Base-by-base conservation (phyloP, 768 basidiomycete genomes). In the Fomitopsis pulvina region DNA sequence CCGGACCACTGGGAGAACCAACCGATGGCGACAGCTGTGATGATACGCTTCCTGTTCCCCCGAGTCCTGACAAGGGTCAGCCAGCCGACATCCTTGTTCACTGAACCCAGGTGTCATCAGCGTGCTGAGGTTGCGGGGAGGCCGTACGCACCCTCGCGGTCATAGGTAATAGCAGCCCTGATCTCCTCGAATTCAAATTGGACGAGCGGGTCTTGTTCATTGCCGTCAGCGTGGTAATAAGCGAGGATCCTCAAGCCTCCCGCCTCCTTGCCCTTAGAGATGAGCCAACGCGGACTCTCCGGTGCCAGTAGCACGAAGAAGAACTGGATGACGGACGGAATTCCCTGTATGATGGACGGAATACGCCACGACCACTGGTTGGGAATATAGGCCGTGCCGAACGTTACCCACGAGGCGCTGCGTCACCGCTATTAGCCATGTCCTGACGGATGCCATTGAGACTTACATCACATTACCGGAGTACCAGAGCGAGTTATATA, bases 161-260 rank as follows among this genome's bases (percentile, higher is more conserved):
- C 73, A 39, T 75, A 66, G 3, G 63, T 66, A 32, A 75, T 62
- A 5, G 79, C 79, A 22, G 77, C 71, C 59, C 78, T 80, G 67
- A 85, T 85, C 63, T 84, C 82, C 54, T 77, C 72, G 54, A 78
- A 81, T 59, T 82, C 80, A 59, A 76, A 80, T 54, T 76, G 69
- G 1, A 83, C 79, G 1, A 80, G 71, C 1, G 80, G 75, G 57
- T 83, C 78, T 34, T 43, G 29, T n/a, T 50, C 58, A 45, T 72
- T 64, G 1, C 70, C 71, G 20, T 68, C 61, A 11, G 66, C 70
- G 41, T 73, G 71, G 51, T 72, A 72, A 60, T 72, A 71, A 3
- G 67, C 70, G 11, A 73, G 51, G 26, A 61, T 68, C n/a, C 52
- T 53, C 14, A 68, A 55, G 2, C 71, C 71, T 43, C 66, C 58